Conservation (phyloP, 805 yeast species). For the Tetrapisispora arboricola region DNA sequence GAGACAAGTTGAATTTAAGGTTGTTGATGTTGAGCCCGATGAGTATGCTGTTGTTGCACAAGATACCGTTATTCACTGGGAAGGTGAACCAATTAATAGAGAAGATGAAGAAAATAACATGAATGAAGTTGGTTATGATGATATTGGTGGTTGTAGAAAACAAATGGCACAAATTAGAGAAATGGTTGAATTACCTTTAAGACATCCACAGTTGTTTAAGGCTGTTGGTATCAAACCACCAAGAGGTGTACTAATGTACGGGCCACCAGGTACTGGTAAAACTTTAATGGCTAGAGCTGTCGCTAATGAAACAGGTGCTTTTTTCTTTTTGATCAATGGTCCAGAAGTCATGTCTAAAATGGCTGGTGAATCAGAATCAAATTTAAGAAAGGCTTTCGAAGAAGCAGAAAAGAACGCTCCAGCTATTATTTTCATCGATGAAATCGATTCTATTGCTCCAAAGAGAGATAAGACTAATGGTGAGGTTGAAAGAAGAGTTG, state of each 20-base stretch:
- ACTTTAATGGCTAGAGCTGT: conserved; percentile 99
- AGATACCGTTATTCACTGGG: conserved; percentile 96
- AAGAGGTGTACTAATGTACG: conserved; percentile 94
- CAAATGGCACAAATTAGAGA: conserved; percentile 99
- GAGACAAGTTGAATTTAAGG: conserved; percentile 98
- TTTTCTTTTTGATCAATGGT: conserved; percentile 94
- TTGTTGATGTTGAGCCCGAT: conserved; percentile 95
- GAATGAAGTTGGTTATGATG: conserved; percentile 97
- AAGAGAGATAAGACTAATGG: conserved; percentile 99
- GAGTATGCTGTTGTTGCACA: conserved; percentile 97
- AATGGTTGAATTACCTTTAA: conserved; percentile 92
- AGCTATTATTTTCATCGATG: conserved; percentile 94
- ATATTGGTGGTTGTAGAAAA: conserved; percentile 97
- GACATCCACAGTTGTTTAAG: conserved; percentile 97
- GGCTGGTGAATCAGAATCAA: conserved; percentile 99
- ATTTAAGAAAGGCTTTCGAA: conserved; percentile 94
- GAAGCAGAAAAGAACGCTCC: conserved; percentile 99
- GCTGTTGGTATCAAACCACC: conserved; percentile 98
- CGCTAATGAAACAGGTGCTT: conserved; percentile 98
- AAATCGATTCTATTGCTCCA: conserved; percentile 97
- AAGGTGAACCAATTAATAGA: conserved; percentile 90
- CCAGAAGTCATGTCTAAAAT: conserved; percentile 99
- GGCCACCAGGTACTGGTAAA: conserved; percentile 99
- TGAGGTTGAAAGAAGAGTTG: conserved; percentile 99
- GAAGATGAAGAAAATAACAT: conserved; percentile 63